These are phyloP conservation scores for Calonectria pseudoreteaudii DNA, from an alignment of 2,329 filamentous ascomycete species.

Conservation along the genomic window DNA sequence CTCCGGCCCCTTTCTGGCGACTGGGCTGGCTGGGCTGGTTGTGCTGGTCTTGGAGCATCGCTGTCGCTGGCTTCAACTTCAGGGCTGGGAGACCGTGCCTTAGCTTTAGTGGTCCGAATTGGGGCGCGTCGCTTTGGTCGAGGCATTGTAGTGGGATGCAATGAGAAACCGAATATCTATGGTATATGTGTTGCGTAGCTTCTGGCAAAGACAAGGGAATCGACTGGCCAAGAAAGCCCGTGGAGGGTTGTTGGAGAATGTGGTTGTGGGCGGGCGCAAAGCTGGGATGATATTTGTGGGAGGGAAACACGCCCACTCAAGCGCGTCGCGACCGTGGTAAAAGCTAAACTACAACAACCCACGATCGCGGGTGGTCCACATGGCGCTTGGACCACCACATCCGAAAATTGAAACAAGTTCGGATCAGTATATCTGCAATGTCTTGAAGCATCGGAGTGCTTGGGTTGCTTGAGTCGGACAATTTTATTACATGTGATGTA, in stretches of 20 bases:
- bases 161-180: background rate
- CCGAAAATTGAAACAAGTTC: background rate
- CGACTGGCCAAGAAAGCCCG: conserved; percentile 12
- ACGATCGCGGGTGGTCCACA: conserved; percentile 21
- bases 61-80: conserved; percentile 32
- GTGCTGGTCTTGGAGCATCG: conserved; percentile 21
- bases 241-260: conserved; percentile 12
- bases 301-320: conserved; percentile 40
- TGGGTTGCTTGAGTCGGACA: background rate
- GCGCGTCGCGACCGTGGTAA: conserved; percentile 46
- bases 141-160: conserved; percentile 39
- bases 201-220: background rate
- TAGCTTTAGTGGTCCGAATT: conserved; percentile 37
- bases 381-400: conserved; percentile 29
- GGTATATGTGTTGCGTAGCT: conserved; percentile 16
- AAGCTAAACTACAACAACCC: conserved; percentile 22
- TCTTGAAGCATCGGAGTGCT: background rate
- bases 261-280: conserved; percentile 5
- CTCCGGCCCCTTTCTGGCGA: conserved; percentile 40
- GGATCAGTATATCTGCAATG: background rate
- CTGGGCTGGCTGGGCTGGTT: conserved; percentile 17
- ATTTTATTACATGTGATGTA: background rate
- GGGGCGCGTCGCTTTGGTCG: conserved; percentile 45
- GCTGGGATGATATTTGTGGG: conserved; percentile 29
- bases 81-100: conserved; percentile 32